Evolutionary conservation across 306 rosid genomes (phyloP), one percentile per base, ranked within the genome.

Genomic region (Phaseolus lunatus): DNA sequence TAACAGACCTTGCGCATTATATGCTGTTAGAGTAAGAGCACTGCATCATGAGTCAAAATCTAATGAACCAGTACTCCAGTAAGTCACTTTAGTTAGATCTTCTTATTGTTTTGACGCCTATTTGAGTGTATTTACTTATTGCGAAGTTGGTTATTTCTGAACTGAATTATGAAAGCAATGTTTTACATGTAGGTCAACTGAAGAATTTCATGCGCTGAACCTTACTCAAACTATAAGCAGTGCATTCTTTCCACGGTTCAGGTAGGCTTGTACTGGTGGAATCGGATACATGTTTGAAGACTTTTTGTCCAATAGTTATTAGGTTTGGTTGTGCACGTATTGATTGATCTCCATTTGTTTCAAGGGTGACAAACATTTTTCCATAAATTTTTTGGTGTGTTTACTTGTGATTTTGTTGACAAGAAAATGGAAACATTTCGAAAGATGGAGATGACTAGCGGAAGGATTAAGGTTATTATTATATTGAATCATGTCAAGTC

Each of bases 1-100:
- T 83, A 91, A 93, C 80, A 86, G 97, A 84, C 90, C 91, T 31
- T 94, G 92, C 84, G 90, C 91, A 23, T 81, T 93, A 79, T 93
- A 90, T 75, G 90, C 84, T 0, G 78, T 88, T 43, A 88, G 72
- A 81, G 86, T 79, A 11, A 88, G 75, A 82, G 86, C 81, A 19
- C 94, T 83, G 7, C 54, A 67, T 64, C 67, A 37, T 62, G 85
- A 57, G 48, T 77, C 90, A 43, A 89, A 88, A 78, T 69, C 84
- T 43, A 47, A 82, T 58, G 84, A 73, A 72, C 78, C 70, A 67
- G 85, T 84, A 65, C 81, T 68, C 73, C 84, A 83, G 97, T 91
- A 74, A 62, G 97, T 87, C 75, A 27, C 78, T 82, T 37, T 77
- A 53, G 58, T 47, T 31, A 58, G 74, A 82, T 31, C 63, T 45